These are phyloP conservation scores for Arachis hypogaea DNA, from an alignment of 306 rosid species.

Conservation along the genomic window DNA sequence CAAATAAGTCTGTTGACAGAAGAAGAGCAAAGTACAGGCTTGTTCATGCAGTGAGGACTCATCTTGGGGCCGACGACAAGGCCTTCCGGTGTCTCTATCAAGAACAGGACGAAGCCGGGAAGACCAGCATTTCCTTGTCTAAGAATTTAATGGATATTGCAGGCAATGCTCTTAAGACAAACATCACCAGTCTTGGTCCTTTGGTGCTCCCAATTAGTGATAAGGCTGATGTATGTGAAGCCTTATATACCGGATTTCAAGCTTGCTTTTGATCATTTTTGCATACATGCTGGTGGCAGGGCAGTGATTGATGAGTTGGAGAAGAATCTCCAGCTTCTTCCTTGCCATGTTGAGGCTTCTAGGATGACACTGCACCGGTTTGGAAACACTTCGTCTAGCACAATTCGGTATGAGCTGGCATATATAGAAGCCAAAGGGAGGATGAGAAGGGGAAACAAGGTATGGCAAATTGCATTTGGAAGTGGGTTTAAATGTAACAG, in stretches of 20 bases:
- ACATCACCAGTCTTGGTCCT: slow-evolving; percentile 77
- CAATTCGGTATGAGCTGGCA: slow-evolving; percentile 81
- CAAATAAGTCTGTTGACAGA: slow-evolving; percentile 58
- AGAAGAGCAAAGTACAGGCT: slow-evolving; percentile 68
- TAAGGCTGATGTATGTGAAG: slow-evolving; percentile 53
- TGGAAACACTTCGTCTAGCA: slow-evolving; percentile 85
- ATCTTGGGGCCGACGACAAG: slow-evolving; percentile 72
- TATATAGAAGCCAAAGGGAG: slow-evolving; percentile 76
- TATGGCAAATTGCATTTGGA: slow-evolving; percentile 70
- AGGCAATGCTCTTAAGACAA: slow-evolving; percentile 68
- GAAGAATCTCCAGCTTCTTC: slow-evolving; percentile 70
- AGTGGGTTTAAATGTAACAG: slow-evolving; percentile 56
- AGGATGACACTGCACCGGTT: slow-evolving; percentile 79
- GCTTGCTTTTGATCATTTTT: slow-evolving; percentile 80
- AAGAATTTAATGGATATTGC: slow-evolving; percentile 83
- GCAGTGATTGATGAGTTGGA: slow-evolving; percentile 87
- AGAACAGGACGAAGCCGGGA: slow-evolving; percentile 72
- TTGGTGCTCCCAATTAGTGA: slow-evolving; percentile 80
- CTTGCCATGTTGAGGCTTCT: slow-evolving; percentile 77
- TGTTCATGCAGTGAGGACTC: slow-evolving; percentile 73
- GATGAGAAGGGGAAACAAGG: slow-evolving; percentile 66
- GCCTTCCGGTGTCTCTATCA: slow-evolving; percentile 73
- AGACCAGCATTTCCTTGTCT: slow-evolving; percentile 75
- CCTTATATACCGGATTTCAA: slow-evolving; percentile 81
- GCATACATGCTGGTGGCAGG: slow-evolving; percentile 82